phyloP scores from a whole-genome alignment of 73 alveolate genomes.

The Urostyla sp. region DNA sequence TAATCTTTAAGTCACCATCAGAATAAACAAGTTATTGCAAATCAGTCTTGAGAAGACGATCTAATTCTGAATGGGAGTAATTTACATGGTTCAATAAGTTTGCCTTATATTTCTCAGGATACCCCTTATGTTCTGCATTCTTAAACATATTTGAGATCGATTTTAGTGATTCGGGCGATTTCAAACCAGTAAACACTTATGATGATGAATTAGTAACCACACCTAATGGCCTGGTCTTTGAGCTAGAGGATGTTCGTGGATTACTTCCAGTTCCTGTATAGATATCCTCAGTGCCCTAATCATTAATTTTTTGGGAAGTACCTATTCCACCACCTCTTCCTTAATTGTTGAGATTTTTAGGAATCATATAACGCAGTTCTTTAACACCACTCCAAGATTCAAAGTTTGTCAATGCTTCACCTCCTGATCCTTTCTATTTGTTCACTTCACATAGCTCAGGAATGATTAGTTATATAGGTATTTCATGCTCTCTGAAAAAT shows the following conservation, averaged over 20 bases:
- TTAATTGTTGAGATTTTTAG: slow-evolving; percentile 30
- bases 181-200: slow-evolving; percentile 21
- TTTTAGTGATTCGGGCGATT: slow-evolving; percentile 24
- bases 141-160: slow-evolving; percentile 36
- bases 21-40: not conserved
- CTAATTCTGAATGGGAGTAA: slow-evolving; percentile 38
- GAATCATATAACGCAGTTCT: slow-evolving; percentile 52
- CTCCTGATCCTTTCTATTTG: not conserved
- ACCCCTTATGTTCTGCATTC: slow-evolving; percentile 43
- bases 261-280: slow-evolving; percentile 14
- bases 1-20: slow-evolving; percentile 45
- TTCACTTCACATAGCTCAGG: slow-evolving; percentile 52
- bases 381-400: slow-evolving; percentile 50
- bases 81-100: slow-evolving; percentile 40
- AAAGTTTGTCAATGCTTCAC: slow-evolving; percentile 33
- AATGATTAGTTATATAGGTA: slow-evolving; percentile 18
- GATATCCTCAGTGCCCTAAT: slow-evolving; percentile 29
- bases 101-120: slow-evolving; percentile 26
- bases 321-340: slow-evolving; percentile 28
- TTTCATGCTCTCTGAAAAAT: slow-evolving; percentile 62
- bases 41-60: slow-evolving; percentile 24
- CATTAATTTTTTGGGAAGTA: slow-evolving; percentile 14
- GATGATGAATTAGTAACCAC: not conserved
- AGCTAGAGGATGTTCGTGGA: slow-evolving; percentile 36
- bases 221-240: slow-evolving; percentile 10